Base-by-base conservation (phyloP, 176 grass and related monocot species). In the Carex littledalei region DNA sequence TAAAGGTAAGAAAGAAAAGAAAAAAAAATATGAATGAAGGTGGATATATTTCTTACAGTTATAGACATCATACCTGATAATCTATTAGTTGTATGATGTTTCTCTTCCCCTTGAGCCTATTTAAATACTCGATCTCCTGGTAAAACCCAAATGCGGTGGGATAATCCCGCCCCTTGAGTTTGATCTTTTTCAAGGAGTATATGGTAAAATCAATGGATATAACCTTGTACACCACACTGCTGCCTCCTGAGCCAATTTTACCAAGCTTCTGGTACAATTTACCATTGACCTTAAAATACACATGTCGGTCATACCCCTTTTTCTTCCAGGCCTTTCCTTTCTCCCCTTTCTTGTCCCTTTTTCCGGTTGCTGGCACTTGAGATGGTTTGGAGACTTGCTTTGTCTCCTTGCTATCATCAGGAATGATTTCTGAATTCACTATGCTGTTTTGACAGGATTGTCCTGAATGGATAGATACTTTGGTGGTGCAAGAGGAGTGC, bases 11-110 rank as follows among this genome's bases (percentile, higher is more conserved):
- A 50, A 59, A 73, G 39, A 41, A 41, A 41, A 41, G 39, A 6
- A 82, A 64, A 39, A 76, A 5, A 80, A 45, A 12, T 2, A 81
- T 59, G n/a, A 81, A 63, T 10, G 62, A 63, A 15, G 21, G 26
- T 75, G 41, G 6, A 77, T 34, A 57, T 35, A 55, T 67, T 45
- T 43, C 34, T 47, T 37, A 79, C 1, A 84, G 41, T 18, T 54
- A 50, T 79, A 13, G 53, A 64, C 34, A 3, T 47, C 35, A 68
- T 95, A 98, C 95, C 95, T 98, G 93, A 24, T 89, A 95, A 78
- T 98, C 95, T 90, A 98, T 88, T 20, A 98, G 81, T 81, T 98
- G 91, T 76, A 98, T 98, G 84, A 98, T 98, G 80, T 98, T 93
- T 53, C 76, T 85, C 84, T 89, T 94, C 73, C 95, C 93, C 86